phyloP scores from a whole-genome alignment of 495 filamentous ascomycete species.

The Melanomma pulvis-pyrius region DNA sequence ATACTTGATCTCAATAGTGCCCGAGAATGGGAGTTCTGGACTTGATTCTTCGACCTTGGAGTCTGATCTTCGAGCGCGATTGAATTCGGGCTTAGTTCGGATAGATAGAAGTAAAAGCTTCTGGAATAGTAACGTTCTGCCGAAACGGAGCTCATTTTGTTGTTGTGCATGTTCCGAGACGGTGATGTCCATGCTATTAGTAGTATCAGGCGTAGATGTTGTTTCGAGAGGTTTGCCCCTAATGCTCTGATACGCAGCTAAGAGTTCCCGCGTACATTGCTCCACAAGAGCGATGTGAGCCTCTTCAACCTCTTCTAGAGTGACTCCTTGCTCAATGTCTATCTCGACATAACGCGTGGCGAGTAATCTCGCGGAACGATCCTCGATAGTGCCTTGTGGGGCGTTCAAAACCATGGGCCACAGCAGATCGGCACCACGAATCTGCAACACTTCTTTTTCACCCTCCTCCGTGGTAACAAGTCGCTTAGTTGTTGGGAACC shows the following conservation, averaged over 20 bases:
- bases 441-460: constrained; percentile 52
- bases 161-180: constrained; percentile 6
- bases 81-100: constrained; percentile 29
- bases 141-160: constrained; percentile 24
- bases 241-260: constrained; percentile 21
- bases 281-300: constrained; percentile 80
- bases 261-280: constrained; percentile 74
- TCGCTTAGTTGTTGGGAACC: constrained; percentile 30
- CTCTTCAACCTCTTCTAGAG: constrained; percentile 57
- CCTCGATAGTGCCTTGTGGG: constrained; percentile 68
- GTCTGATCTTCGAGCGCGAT: constrained; percentile 23
- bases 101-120: constrained; percentile 31
- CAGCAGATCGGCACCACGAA: constrained; percentile 71
- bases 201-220: neutral
- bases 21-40: constrained; percentile 15
- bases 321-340: constrained; percentile 47
- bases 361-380: constrained; percentile 66
- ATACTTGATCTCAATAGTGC: constrained; percentile 65
- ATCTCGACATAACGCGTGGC: constrained; percentile 76
- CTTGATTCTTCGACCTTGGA: constrained; percentile 26
- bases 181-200: constrained; percentile 26
- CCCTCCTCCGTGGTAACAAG: neutral
- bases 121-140: constrained; percentile 31
- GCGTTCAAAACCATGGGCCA: constrained; percentile 82
- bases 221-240: neutral